Base-by-base conservation (phyloP, 176 grass and related monocot genomes). In the Zea luxurians region DNA sequence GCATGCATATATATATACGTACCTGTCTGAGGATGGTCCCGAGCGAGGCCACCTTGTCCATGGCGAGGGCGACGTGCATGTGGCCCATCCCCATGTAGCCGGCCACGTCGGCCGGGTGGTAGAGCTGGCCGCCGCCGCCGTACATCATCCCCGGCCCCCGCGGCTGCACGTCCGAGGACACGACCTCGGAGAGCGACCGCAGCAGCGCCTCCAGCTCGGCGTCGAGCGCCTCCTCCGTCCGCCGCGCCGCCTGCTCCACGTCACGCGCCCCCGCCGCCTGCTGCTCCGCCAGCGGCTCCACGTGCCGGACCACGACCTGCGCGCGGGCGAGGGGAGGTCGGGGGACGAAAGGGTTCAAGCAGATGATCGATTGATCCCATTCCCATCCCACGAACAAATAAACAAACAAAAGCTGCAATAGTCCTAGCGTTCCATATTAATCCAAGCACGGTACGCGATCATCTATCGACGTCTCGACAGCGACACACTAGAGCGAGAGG, bases 221-320 rank as follows among this genome's bases (percentile, higher is more conserved):
- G 75, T 74, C 87, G 5, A 88, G 53, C 43, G 75, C 82, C 8
- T 88, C 86, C 82, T 91, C 86, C 74, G 79, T 57, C 12, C 84
- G 85, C 43, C 78, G 76, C 49, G 75, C 67, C 64, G 86, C 82
- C 38, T 86, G 83, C 70, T 91, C 86, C 70, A 83, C 57, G 44
- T 80, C 75, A 6, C 59, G 76, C 15, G 79, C 75, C 4, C 58
- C 90, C 42, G 84, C 10, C 5, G 85, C 37, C 64, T 91, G 90
- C 65, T 83, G 86, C 83, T 91, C 86, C 48, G 79, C 66, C 20
- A 88, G 48, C 37, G 90, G 86, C 83, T 91, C 90, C 20, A 83
- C 80, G 64, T 86, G 79, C 71, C 79, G 83, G 27, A 88, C 4
- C 48, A 67, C 68, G 3, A 91, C 64, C 90, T 91, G 53, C 54